phyloP scores from a whole-genome alignment of 2,329 filamentous ascomycete genomes.

The Trichophyton verrucosum region DNA sequence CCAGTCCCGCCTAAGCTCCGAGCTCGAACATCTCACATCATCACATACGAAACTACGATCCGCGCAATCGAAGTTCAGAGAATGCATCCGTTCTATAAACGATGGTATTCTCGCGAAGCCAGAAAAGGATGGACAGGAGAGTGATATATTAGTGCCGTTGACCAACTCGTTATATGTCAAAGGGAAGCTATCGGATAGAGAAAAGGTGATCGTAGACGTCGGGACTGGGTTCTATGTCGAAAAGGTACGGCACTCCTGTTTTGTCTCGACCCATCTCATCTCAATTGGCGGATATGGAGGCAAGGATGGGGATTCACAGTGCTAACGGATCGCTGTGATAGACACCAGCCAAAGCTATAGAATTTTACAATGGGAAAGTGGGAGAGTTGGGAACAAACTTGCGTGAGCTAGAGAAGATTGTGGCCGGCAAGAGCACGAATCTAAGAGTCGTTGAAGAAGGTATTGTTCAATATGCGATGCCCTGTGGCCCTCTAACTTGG shows the following conservation, averaged over 20 bases:
- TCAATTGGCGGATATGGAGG: neutral
- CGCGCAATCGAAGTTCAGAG: conserved; percentile 82
- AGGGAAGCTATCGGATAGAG: conserved; percentile 60
- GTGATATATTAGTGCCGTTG: conserved; percentile 70
- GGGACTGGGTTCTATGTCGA: conserved; percentile 92
- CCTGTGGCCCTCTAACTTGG: neutral
- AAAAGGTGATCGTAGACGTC: conserved; percentile 77
- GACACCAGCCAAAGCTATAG: conserved; percentile 47
- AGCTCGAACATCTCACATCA: conserved; percentile 82
- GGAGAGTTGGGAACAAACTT: conserved; percentile 53
- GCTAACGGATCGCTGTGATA: conserved; percentile 14
- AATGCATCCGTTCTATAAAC: conserved; percentile 70
- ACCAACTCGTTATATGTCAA: conserved; percentile 92
- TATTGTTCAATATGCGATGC: conserved; percentile 26
- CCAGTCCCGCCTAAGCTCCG: conserved; percentile 91
- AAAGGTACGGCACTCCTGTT: conserved; percentile 47
- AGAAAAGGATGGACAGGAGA: conserved; percentile 15
- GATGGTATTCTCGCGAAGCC: conserved; percentile 38
- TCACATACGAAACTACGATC: conserved; percentile 84
- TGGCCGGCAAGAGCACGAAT: conserved; percentile 69
- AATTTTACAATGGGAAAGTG: conserved; percentile 57
- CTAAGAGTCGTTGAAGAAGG: conserved; percentile 81
- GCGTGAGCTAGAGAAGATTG: conserved; percentile 55
- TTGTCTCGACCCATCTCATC: neutral
- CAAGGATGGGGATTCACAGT: neutral